A percentile compares a stretch with the other conserved stretches of the same genome.
These are phyloP conservation scores for Microdochium paspali DNA, from an alignment of 2,329 filamentous ascomycete genomes.

Conservation along the genomic window DNA sequence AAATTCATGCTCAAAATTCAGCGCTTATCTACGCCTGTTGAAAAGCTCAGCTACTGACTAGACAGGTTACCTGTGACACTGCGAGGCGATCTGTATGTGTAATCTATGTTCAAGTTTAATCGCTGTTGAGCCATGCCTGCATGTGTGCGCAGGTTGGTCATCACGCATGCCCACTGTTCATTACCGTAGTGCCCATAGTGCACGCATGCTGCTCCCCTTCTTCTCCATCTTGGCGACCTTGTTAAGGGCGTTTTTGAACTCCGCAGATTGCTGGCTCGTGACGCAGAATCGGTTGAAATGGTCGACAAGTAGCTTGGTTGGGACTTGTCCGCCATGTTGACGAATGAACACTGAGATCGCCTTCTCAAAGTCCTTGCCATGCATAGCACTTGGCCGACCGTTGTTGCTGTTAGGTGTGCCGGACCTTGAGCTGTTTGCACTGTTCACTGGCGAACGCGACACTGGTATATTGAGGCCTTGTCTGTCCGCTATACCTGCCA, in stretches of 20 bases:
- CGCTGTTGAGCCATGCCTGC: no score
- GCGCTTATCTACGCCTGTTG: no score
- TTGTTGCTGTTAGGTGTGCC: slow-evolving; percentile 28
- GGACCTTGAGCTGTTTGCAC: slow-evolving; percentile 33
- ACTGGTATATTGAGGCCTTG: slow-evolving; percentile 29
- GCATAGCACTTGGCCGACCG: slow-evolving; percentile 15
- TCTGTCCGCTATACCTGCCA: slow-evolving; percentile 47
- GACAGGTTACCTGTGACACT: no score
- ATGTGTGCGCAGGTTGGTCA: no score
- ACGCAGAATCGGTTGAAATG: slow-evolving; percentile 79
- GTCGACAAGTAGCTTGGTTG: slow-evolving; percentile 78
- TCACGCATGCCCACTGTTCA: slow-evolving; percentile 11
- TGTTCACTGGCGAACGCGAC: slow-evolving; percentile 12
- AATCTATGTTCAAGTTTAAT: no score
- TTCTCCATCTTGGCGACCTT: slow-evolving; percentile 65
- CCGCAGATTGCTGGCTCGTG: slow-evolving; percentile 56
- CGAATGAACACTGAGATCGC: slow-evolving; percentile 74
- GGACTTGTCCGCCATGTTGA: slow-evolving; percentile 66
- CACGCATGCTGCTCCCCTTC: slow-evolving; percentile 39
- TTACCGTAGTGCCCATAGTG: slow-evolving; percentile 41
- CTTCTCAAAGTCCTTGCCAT: slow-evolving; percentile 53
- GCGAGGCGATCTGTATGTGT: no score
- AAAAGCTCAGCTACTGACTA: no score
- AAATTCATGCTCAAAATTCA: no score
- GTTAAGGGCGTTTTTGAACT: slow-evolving; percentile 76